A percentile compares a stretch with the other conserved stretches of the same genome.
phyloP scores from a whole-genome alignment of 805 yeast genomes.

The Kluyveromyces starmeri region DNA sequence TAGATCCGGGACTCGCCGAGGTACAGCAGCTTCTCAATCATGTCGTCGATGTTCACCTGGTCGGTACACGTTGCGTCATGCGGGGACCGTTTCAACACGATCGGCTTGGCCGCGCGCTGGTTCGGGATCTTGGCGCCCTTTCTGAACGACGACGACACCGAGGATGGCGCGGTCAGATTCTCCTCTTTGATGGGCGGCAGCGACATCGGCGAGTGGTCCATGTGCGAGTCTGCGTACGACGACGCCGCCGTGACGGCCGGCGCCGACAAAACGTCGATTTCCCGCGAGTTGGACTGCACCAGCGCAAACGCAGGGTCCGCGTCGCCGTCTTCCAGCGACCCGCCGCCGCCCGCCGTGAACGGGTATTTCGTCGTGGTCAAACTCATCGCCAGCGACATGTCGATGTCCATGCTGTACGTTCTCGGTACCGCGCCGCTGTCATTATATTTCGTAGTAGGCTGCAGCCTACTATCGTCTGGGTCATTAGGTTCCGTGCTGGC shows the following conservation, averaged over 20 bases:
- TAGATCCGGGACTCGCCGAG: constrained; percentile 38
- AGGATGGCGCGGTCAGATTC: constrained; percentile 5
- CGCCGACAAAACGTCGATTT: constrained; percentile 1
- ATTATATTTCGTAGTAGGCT: constrained; percentile 29
- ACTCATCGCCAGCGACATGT: constrained; percentile 29
- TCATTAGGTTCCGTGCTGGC: constrained; percentile 34
- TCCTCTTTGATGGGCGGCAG: constrained; percentile 12
- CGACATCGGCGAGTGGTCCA: constrained; percentile 5
- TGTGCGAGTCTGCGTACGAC: constrained; percentile 2
- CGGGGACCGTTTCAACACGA: constrained; percentile 24
- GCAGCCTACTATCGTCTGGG: constrained; percentile 40
- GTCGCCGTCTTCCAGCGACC: constrained; percentile 5
- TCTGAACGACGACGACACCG: constrained; percentile 5
- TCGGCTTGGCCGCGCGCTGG: constrained; percentile 11
- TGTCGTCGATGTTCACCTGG: constrained; percentile 46
- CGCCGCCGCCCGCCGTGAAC: too few relatives aligned
- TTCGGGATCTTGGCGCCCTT: constrained; percentile 13
- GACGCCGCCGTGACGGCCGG: neutral
- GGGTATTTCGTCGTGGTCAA: constrained; percentile 1
- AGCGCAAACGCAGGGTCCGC: neutral
- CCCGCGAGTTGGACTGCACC: neutral
- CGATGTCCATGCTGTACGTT: constrained; percentile 27
- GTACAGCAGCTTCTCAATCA: constrained; percentile 51
- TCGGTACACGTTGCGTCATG: constrained; percentile 22
- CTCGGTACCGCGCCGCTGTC: constrained; percentile 1